A percentile compares a stretch with the other conserved stretches of the same genome.
phyloP scores from a whole-genome alignment of 768 basidiomycete species.

The Phanerochaete carnosa region DNA sequence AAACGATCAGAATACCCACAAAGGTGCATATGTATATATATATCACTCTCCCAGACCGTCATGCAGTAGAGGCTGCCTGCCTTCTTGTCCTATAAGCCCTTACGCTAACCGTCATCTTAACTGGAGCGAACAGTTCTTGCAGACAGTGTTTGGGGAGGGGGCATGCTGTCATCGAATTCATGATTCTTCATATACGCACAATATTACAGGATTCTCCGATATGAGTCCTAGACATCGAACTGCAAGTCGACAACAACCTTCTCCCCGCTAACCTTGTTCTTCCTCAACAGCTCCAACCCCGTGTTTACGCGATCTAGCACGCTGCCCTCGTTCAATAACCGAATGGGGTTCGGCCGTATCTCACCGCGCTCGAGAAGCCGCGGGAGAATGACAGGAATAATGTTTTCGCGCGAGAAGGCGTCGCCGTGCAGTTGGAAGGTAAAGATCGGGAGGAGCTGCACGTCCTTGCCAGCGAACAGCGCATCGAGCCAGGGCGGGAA shows the following conservation, averaged over 20 bases:
- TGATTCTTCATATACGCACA: background rate
- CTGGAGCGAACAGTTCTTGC: too few species aligned
- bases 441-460: background rate
- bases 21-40: too few species aligned
- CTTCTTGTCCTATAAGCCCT: too few species aligned
- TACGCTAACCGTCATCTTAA: too few species aligned
- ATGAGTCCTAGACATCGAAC: background rate
- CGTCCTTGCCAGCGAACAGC: background rate
- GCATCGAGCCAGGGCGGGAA: background rate
- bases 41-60: too few species aligned
- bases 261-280: slow-evolving; percentile 10
- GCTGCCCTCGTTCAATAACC: background rate
- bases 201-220: background rate
- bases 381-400: slow-evolving; percentile 2
- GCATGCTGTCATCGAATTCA: background rate
- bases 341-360: slow-evolving; percentile 1
- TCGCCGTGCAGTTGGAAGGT: background rate
- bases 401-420: background rate
- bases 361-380: background rate
- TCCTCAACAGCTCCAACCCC: slow-evolving; percentile 3
- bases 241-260: slow-evolving; percentile 6
- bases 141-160: too few species aligned
- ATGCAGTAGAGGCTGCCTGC: too few species aligned
- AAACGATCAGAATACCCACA: too few species aligned
- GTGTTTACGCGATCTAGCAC: slow-evolving; percentile 3